Evolutionary conservation across 1,284 basidiomycete species (phyloP).

Genomic region (Papiliotrema laurentii): DNA sequence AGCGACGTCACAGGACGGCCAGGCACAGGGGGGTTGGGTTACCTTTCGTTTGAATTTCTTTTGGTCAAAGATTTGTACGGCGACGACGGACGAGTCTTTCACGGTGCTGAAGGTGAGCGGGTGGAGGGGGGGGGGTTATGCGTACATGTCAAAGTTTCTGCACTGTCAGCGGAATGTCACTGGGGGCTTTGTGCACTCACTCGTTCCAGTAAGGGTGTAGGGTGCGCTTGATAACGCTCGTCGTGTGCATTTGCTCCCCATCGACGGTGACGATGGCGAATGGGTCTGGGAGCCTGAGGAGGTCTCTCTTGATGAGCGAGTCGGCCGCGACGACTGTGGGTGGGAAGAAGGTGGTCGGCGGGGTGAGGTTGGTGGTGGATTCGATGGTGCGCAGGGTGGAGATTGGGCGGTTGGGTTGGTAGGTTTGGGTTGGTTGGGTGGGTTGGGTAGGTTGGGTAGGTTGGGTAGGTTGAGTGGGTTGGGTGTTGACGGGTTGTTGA

Average conservation of each 20-base stretch:
- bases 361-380: not conserved
- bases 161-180: not conserved
- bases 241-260: constrained; percentile 88
- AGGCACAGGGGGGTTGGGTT: constrained; percentile 1
- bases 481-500: too few relatives aligned
- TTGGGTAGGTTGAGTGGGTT: too few relatives aligned
- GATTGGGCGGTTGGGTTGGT: too few relatives aligned
- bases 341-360: not conserved
- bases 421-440: too few relatives aligned
- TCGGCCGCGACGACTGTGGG: constrained; percentile 78
- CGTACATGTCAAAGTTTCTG: constrained; percentile 73
- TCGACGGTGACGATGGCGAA: constrained; percentile 94
- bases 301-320: constrained; percentile 81
- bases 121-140: constrained; percentile 3
- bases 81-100: constrained; percentile 83
- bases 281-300: constrained; percentile 86
- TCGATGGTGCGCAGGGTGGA: too few relatives aligned
- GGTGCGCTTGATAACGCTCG: constrained; percentile 82
- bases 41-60: constrained; percentile 87
- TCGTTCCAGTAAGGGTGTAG: constrained; percentile 93
- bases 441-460: too few relatives aligned
- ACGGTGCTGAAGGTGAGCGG: constrained; percentile 58
- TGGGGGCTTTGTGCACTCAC: constrained; percentile 13
- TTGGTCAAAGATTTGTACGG: constrained; percentile 95
- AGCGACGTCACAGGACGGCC: not conserved